phyloP scores from a whole-genome alignment of 257 asterid species.

The Fraxinus americana region DNA sequence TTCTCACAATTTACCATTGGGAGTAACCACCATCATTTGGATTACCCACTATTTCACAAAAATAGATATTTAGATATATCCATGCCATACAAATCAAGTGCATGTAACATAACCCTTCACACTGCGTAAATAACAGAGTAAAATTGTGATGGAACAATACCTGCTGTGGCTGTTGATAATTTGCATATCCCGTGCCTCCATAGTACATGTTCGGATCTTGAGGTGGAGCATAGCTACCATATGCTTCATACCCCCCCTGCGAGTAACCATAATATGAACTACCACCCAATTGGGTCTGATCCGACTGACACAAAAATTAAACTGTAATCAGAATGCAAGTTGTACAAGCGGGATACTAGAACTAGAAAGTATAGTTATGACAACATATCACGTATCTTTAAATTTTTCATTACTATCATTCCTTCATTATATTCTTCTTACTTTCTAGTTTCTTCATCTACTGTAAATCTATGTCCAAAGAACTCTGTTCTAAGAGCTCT shows the following conservation, averaged over 20 bases:
- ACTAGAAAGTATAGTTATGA: not conserved
- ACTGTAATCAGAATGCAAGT: conserved; percentile 20
- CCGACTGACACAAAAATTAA: conserved; percentile 37
- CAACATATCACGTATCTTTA: too few species aligned
- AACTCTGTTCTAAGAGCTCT: too few species aligned
- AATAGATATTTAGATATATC: not conserved
- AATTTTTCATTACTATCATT: too few species aligned
- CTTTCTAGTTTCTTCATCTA: too few species aligned
- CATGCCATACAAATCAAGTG: not conserved
- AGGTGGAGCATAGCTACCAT: conserved; percentile 79
- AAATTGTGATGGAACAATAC: conserved; percentile 25
- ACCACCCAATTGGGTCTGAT: conserved; percentile 64
- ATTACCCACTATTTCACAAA: not conserved
- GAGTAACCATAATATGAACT: conserved; percentile 61
- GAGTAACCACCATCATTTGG: not conserved
- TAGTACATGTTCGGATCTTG: conserved; percentile 88
- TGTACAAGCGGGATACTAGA: not conserved
- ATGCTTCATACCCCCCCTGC: conserved; percentile 67
- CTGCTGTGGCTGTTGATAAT: conserved; percentile 86
- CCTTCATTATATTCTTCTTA: too few species aligned
- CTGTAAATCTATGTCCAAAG: too few species aligned
- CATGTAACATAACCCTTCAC: not conserved
- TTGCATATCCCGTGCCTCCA: conserved; percentile 76
- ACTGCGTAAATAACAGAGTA: not conserved
- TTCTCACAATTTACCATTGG: too few species aligned